Evolutionary conservation across 1,284 basidiomycete species (phyloP).

Genomic region (Pyrrhoderma lamaoense): DNA sequence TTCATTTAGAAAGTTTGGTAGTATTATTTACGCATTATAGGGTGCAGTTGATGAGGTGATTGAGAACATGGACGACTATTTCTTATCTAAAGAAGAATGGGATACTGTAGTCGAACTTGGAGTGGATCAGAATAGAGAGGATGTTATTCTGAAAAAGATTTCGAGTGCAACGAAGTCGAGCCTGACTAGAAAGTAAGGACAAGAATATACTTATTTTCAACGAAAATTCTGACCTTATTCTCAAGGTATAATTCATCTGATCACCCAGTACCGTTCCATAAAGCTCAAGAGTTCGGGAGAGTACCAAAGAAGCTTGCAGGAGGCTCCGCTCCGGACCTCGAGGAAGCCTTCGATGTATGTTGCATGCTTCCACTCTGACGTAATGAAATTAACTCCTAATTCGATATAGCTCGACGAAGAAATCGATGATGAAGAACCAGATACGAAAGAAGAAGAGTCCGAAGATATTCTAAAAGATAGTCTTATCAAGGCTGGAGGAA

Average conservation of each 20-base stretch:
- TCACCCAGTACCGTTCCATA: slow-evolving; percentile 90
- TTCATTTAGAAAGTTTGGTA: not conserved
- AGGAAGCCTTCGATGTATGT: slow-evolving; percentile 71
- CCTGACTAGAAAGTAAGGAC: slow-evolving; percentile 76
- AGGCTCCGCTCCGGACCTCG: slow-evolving; percentile 76
- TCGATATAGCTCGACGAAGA: slow-evolving; percentile 30
- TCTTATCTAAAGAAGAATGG: slow-evolving; percentile 90
- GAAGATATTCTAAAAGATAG: slow-evolving; percentile 43
- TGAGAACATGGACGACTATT: slow-evolving; percentile 89
- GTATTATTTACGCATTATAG: slow-evolving; percentile 31
- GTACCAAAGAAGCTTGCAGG: slow-evolving; percentile 69
- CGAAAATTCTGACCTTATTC: slow-evolving; percentile 7
- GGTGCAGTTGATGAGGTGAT: slow-evolving; percentile 80
- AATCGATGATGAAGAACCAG: slow-evolving; percentile 34
- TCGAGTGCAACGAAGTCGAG: slow-evolving; percentile 73
- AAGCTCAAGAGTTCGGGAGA: slow-evolving; percentile 71
- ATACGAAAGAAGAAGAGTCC: slow-evolving; percentile 30
- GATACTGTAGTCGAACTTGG: slow-evolving; percentile 93
- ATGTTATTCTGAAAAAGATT: slow-evolving; percentile 76
- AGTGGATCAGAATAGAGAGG: slow-evolving; percentile 73
- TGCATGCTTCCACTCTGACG: not conserved
- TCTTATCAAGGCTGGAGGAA: slow-evolving; percentile 42
- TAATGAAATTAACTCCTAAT: not conserved
- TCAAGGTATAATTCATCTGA: slow-evolving; percentile 77
- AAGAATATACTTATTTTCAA: not conserved